Conservation (phyloP, 805 yeast genomes). For the Tetrapisispora namnaoensis region DNA sequence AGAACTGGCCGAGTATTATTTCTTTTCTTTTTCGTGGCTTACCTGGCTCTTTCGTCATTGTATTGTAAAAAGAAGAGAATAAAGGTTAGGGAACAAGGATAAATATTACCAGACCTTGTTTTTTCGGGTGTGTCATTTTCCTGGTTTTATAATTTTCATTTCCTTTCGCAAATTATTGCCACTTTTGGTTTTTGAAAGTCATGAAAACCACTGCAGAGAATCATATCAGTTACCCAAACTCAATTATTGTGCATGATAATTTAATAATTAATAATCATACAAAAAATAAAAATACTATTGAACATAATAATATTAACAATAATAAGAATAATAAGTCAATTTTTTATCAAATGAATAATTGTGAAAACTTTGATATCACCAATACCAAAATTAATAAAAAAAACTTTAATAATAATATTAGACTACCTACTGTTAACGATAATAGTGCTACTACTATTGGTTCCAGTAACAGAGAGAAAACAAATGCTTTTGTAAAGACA, state of each 20-base stretch:
- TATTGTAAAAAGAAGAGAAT: no score
- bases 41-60: no score
- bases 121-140: no score
- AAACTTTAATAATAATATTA: no score
- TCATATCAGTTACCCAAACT: background rate
- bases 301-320: background rate
- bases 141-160: background rate
- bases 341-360: background rate
- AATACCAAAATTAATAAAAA: background rate
- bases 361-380: background rate
- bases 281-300: background rate
- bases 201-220: background rate
- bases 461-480: background rate
- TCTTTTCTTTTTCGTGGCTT: no score
- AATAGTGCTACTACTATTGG: no score
- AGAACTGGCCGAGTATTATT: no score
- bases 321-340: background rate
- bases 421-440: background rate
- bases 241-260: background rate
- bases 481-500: background rate
- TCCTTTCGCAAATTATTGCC: background rate
- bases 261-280: background rate
- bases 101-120: no score
- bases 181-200: background rate
- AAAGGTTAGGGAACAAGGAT: no score